A percentile compares a stretch with the other conserved stretches of the same genome.
Conservation (phyloP, 108 stramenopile species). For the Pseudonitzschia delicatissima region DNA sequence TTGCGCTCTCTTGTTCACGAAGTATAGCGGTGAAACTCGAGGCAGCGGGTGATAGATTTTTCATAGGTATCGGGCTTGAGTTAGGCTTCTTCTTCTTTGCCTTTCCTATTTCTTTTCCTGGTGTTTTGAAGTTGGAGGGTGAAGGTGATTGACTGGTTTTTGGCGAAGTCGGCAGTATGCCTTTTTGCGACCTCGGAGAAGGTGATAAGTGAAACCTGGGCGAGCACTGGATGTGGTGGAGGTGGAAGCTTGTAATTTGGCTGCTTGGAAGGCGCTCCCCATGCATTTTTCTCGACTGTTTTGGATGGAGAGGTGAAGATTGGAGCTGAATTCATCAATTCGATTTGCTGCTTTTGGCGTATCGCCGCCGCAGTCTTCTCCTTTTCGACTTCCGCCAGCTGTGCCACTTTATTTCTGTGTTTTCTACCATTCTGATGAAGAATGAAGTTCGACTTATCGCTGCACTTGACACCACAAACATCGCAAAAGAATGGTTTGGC, state of each 20-base stretch:
- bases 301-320: not conserved
- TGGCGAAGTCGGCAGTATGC: not conserved
- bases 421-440: constrained; percentile 78
- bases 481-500: constrained; percentile 39
- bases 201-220: constrained; percentile 12
- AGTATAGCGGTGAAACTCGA: constrained; percentile 9
- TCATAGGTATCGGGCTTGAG: not conserved
- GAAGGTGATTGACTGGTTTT: not conserved
- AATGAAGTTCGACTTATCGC: constrained; percentile 55
- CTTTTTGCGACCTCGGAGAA: not conserved
- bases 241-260: constrained; percentile 43
- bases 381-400: constrained; percentile 60
- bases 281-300: constrained; percentile 17
- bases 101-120: not conserved
- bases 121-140: not conserved
- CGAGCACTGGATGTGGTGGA: constrained; percentile 32
- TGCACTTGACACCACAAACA: constrained; percentile 61
- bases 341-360: constrained; percentile 39
- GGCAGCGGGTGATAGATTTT: not conserved
- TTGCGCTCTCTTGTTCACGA: not conserved
- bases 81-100: constrained; percentile 3
- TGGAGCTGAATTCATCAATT: constrained; percentile 23
- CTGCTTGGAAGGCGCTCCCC: constrained; percentile 23
- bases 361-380: constrained; percentile 49
- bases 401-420: constrained; percentile 73